A percentile compares a stretch with the other conserved stretches of the same genome.
phyloP scores from a whole-genome alignment of 1,139 yeast species.

The Blastobotrys apis region DNA sequence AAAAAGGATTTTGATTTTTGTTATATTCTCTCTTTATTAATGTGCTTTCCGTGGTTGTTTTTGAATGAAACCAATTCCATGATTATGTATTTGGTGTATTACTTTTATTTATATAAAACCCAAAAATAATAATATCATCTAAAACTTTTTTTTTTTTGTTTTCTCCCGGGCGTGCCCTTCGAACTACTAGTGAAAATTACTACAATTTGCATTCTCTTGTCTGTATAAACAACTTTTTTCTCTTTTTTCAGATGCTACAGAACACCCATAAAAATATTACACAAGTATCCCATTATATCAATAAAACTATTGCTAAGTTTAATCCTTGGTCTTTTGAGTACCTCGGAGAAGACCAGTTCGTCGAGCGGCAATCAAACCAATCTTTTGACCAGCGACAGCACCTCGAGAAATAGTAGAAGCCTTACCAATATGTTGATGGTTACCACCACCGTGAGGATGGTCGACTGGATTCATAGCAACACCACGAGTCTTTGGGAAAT shows the following conservation, averaged over 20 bases:
- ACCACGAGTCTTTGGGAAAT: slow-evolving; percentile 99
- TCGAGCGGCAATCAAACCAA: slow-evolving; percentile 99
- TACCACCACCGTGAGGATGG: slow-evolving; percentile 99
- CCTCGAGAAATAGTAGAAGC: slow-evolving; percentile 99
- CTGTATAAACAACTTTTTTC: no score
- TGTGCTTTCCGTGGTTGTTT: no score
- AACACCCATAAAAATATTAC: neutral
- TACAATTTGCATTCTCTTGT: no score
- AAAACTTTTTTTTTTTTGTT: no score
- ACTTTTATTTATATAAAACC: no score
- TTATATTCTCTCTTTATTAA: no score
- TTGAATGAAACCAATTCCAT: no score
- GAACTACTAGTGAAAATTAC: no score
- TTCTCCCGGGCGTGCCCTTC: no score
- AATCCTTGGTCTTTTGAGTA: slow-evolving; percentile 95
- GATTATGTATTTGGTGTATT: no score
- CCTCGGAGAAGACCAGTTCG: slow-evolving; percentile 99
- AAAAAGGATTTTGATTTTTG: neutral
- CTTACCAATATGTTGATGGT: slow-evolving; percentile 99
- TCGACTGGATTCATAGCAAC: slow-evolving; percentile 99
- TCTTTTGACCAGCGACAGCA: slow-evolving; percentile 99
- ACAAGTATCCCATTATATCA: slow-evolving; percentile 1
- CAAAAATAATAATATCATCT: no score
- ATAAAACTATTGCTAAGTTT: slow-evolving; percentile 27
- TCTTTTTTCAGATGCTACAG: no score